Evolutionary conservation across 345 rosid species (phyloP), one percentile per base, ranked within the genome.

Genomic region (Adansonia digitata): DNA sequence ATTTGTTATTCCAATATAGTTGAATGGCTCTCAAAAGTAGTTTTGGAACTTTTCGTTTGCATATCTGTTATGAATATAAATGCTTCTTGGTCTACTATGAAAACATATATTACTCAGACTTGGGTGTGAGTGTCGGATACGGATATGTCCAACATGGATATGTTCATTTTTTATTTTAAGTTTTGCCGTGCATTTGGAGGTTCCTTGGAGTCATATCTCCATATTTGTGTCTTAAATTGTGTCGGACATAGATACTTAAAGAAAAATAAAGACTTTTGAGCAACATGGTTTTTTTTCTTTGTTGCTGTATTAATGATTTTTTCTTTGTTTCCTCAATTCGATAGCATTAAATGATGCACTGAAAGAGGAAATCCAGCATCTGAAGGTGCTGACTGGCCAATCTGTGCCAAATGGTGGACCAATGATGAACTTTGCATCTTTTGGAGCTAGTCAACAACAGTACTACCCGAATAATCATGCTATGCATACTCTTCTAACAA

Each of bases 361-460:
- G 68, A 96, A 88, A 82, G 99, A 93, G 71, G 98, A 96, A 81
- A 96, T 93, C 75, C 94, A 90, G 86, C 99, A 89, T 82, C 88
- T 96, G 86, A 96, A 96, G 82, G 77, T 86, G 10, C 51, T 89
- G 78, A 92, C 98, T 2, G 95, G 93, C 70, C 97, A 90, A 81
- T 55, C 77, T 34, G 65, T 86, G 65, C 73, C 91, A 27, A 90
- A 92, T 43, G 94, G 94, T 81, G 91, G 85, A 71, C 77, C 94
- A 15, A 74, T 82, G 84, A 82, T 91, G 91, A 91, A 85, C 81
- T 90, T 59, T 60, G 48, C 83, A 1, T 83, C 97, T 2, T 90
- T 48, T 73, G 93, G 94, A 76, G 81, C 82, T 22, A 81, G 83
- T 73, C 94, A 90, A 81, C 94, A 90, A 81, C 98, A 86, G 62